phyloP scores from a whole-genome alignment of 1,284 basidiomycete genomes.

The Athelia sp. region DNA sequence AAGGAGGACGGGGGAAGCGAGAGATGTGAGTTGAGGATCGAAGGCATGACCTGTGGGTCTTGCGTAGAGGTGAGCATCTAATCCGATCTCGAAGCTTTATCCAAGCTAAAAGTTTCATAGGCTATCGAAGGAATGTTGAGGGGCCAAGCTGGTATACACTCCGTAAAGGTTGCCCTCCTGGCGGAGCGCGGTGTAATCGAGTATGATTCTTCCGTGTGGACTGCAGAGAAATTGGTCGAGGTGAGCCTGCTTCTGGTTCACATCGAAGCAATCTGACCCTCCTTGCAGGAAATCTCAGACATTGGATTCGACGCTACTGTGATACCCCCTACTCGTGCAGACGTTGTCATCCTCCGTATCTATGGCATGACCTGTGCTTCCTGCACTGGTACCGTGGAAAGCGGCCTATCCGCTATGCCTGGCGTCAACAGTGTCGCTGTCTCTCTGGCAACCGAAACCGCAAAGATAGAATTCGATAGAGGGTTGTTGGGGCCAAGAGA shows the following conservation, averaged over 20 bases:
- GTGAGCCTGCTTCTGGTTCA: conserved; percentile 35
- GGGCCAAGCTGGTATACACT: conserved; percentile 79
- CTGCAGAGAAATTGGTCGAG: conserved; percentile 70
- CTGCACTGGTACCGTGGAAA: conserved; percentile 78
- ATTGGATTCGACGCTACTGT: conserved; percentile 87
- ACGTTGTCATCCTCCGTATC: conserved; percentile 70
- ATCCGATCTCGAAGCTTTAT: conserved; percentile 4
- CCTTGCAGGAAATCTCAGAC: conserved; percentile 78
- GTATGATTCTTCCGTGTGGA: conserved; percentile 84
- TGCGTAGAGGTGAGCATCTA: conserved; percentile 76
- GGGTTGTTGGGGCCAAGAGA: conserved; percentile 73
- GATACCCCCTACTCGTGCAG: conserved; percentile 58
- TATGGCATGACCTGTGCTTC: conserved; percentile 91
- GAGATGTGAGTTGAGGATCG: conserved; percentile 72
- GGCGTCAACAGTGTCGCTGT: conserved; percentile 75
- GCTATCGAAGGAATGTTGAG: conserved; percentile 94
- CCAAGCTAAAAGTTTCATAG: conserved; percentile 29
- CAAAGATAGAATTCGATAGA: conserved; percentile 76
- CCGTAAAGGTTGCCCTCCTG: conserved; percentile 88
- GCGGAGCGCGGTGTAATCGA: conserved; percentile 91
- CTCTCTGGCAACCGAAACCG: conserved; percentile 70
- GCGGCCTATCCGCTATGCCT: conserved; percentile 62
- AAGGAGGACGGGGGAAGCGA: conserved; percentile 19
- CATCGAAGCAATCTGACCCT: conserved; percentile 8
- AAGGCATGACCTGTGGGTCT: conserved; percentile 90